A percentile compares a stretch with the other conserved stretches of the same genome.
These are phyloP conservation scores for Begonia masoniana DNA, from an alignment of 306 rosid genomes.

Conservation along the genomic window DNA sequence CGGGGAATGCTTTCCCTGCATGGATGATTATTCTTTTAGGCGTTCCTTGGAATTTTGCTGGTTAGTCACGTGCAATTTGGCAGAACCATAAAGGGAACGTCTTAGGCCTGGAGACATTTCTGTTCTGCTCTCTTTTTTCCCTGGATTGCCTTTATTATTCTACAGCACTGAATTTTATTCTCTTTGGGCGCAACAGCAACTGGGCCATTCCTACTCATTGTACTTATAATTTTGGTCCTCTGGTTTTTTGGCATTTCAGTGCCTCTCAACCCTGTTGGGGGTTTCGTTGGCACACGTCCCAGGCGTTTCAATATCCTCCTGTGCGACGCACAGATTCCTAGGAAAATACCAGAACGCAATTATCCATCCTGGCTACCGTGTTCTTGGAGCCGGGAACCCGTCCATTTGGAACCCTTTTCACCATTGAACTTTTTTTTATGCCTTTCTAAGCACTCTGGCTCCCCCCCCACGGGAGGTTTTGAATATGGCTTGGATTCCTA, in stretches of 20 bases:
- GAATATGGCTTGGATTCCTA: conserved; percentile 73
- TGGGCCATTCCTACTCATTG: conserved; percentile 78
- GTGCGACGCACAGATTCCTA: conserved; percentile 79
- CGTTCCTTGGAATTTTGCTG: conserved; percentile 68
- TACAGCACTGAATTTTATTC: conserved; percentile 57
- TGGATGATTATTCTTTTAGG: conserved; percentile 82
- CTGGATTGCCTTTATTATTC: conserved; percentile 62
- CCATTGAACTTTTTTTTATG: conserved; percentile 88
- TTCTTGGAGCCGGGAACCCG: conserved; percentile 86
- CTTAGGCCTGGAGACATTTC: conserved; percentile 80
- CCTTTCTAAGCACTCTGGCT: conserved; percentile 90
- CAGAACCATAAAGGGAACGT: conserved; percentile 70
- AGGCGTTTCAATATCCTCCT: conserved; percentile 19
- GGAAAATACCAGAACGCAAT: conserved; percentile 74
- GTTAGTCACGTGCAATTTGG: conserved; percentile 76
- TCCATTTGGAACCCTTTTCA: conserved; percentile 86
- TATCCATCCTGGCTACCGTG: conserved; percentile 88
- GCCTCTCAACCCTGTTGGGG: conserved; percentile 5
- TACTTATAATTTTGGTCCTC: conserved; percentile 15
- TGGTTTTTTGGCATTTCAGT: conserved; percentile 3
- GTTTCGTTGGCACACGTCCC: conserved; percentile 2
- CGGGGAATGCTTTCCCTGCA: conserved; percentile 73
- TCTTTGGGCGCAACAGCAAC: conserved; percentile 79
- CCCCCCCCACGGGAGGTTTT: conserved; percentile 89
- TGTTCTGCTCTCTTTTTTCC: conserved; percentile 68